Evolutionary conservation across 345 rosid species (phyloP), one percentile per base, ranked within the genome.

Genomic region (Salix purpurea): DNA sequence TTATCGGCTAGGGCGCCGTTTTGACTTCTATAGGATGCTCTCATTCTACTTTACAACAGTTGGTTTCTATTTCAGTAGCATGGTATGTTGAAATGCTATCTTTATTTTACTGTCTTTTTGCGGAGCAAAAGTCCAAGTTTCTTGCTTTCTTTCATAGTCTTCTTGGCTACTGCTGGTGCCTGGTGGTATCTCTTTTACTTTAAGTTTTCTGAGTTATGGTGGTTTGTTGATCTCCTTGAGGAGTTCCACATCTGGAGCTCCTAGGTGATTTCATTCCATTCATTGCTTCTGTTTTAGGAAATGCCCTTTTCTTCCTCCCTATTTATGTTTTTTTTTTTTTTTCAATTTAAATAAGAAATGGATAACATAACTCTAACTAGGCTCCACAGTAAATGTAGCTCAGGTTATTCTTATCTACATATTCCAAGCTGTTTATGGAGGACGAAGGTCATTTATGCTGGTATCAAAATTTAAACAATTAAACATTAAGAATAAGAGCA

Each of bases 21-120:
- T 92, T 80, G 98, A 96, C 85, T 96, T 96, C 89, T 96, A 86
- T 74, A 88, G 98, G 85, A 96, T 96, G 99, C 87, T 96, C 54
- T 96, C 99, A n/a, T 92, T 96, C 86, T 96, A 92, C 81, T 96
- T 90, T 71, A 94, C 99, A 58, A 94, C 99, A 2, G 99, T 94
- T 61, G 97, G 98, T 79, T 96, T 92, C 90, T 96, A 94, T 80
- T 91, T 96, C 78, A 94, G 90, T 70, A 92, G 97, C 90, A 91
- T 92, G 99, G 98, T 96, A 90, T 65, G 87, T 66, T 67, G 50
- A 69, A 58, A 42, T 39, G n/a, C 11, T 30, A 26, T 77, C 24
- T 36, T 69, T 69, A 48, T 46, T 61, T 56, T 21, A 30, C 4
- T n/a, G 19, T 24, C 65, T 67, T 76, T 60, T 3, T 60, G 13